Conservation (phyloP, 2,329 filamentous ascomycete species). For the Alternaria triticina region DNA sequence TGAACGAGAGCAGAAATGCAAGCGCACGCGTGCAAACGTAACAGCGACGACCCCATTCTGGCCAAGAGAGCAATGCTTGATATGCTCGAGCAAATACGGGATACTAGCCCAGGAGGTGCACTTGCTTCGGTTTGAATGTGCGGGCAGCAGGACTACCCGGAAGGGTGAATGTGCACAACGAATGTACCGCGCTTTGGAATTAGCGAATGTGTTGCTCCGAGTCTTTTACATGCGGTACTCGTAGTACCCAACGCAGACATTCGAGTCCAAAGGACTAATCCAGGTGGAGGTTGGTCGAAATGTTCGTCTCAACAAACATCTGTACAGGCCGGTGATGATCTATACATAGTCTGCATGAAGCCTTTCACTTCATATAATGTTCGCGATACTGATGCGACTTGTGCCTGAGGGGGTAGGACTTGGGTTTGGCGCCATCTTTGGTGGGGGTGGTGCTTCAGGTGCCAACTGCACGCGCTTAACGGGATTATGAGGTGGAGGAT, state of each 20-base stretch:
- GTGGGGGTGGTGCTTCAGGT: constrained; percentile 26
- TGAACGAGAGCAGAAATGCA: not conserved
- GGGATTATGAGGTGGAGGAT: constrained; percentile 46
- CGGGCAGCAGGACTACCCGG: not conserved
- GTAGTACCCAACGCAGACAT: not conserved
- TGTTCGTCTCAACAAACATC: not conserved
- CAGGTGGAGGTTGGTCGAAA: not conserved
- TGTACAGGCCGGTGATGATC: not conserved
- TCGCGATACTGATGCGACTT: constrained; percentile 53
- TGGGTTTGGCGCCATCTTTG: constrained; percentile 24
- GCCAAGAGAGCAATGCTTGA: not conserved
- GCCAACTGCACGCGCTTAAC: constrained; percentile 47
- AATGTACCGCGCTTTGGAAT: not conserved
- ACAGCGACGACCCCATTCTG: not conserved
- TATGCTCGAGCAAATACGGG: not conserved
- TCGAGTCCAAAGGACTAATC: not conserved
- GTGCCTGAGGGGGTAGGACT: constrained; percentile 48
- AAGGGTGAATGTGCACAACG: not conserved
- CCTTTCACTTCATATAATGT: constrained; percentile 46
- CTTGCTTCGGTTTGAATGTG: not conserved
- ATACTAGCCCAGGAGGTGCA: not conserved
- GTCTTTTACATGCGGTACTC: not conserved
- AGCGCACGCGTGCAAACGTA: not conserved
- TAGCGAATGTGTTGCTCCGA: not conserved
- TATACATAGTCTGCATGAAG: not conserved